Evolutionary conservation across 106 monocot genomes (phyloP).

Genomic region (Amphibolis antarctica): DNA sequence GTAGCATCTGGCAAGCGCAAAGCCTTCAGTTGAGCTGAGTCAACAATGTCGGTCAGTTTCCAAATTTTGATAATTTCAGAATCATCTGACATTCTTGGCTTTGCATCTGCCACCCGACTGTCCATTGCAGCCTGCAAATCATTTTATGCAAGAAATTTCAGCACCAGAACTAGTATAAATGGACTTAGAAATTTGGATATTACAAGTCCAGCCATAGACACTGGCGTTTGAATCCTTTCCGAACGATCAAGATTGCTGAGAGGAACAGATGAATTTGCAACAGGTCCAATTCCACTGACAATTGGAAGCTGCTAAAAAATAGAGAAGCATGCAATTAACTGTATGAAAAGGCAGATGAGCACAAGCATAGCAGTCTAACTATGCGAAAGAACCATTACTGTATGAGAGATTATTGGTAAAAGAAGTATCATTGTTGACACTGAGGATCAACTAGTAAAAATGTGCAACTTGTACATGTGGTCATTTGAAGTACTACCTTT

Average conservation of each 20-base stretch:
- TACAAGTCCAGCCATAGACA: slow-evolving; percentile 47
- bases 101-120: slow-evolving; percentile 50
- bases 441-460: too few species aligned
- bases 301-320: slow-evolving; percentile 40
- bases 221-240: slow-evolving; percentile 49
- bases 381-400: neutral
- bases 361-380: too few species aligned
- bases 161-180: neutral
- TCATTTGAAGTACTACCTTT: slow-evolving; percentile 31
- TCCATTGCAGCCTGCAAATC: slow-evolving; percentile 57
- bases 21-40: slow-evolving; percentile 72
- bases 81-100: slow-evolving; percentile 78
- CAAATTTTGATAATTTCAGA: slow-evolving; percentile 70
- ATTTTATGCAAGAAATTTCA: neutral
- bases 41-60: slow-evolving; percentile 83
- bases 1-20: slow-evolving; percentile 60
- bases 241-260: slow-evolving; percentile 34
- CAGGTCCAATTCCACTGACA: slow-evolving; percentile 34
- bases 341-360: too few species aligned
- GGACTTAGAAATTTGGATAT: too few species aligned
- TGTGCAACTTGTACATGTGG: neutral
- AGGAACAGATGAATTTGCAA: slow-evolving; percentile 45
- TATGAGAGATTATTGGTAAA: neutral
- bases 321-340: too few species aligned
- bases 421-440: too few species aligned